Evolutionary conservation across 352 stramenopile genomes (phyloP).

Genomic region (Globisporangium camurandrum): DNA sequence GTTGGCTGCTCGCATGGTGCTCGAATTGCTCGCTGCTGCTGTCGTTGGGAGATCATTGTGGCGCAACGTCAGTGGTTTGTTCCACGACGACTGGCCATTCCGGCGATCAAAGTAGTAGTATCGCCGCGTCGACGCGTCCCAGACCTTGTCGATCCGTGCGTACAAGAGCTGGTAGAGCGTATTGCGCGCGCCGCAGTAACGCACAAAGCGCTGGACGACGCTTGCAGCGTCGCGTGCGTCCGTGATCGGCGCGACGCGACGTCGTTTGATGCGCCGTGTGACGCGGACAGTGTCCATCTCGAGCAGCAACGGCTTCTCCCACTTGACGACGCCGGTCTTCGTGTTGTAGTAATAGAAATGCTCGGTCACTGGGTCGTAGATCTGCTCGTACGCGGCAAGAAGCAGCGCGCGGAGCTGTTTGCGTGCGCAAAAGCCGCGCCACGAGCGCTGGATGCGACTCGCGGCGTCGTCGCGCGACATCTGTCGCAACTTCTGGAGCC

Average conservation of each 20-base stretch:
- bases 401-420: conserved; percentile 30
- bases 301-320: conserved; percentile 50
- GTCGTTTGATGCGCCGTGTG: conserved; percentile 27
- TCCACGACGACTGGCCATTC: conserved; percentile 69
- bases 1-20: not conserved
- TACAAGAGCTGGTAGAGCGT: conserved; percentile 33
- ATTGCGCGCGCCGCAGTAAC: conserved; percentile 35
- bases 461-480: conserved; percentile 49
- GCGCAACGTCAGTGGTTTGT: conserved; percentile 49
- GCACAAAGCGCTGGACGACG: conserved; percentile 38
- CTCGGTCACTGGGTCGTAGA: conserved; percentile 52
- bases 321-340: conserved; percentile 53
- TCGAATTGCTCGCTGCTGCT: not conserved
- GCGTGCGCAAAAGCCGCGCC: conserved; percentile 30
- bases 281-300: conserved; percentile 34
- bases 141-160: conserved; percentile 61
- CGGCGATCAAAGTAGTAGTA: conserved; percentile 83
- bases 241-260: conserved; percentile 37
- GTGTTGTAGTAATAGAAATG: conserved; percentile 80
- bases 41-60: conserved; percentile 24
- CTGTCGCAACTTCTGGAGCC: conserved; percentile 47
- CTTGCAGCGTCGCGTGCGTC: conserved; percentile 26
- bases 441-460: conserved; percentile 42
- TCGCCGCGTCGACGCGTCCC: conserved; percentile 47
- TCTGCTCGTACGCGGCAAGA: conserved; percentile 59